Percentiles rank a stretch among this genome's conserved stretches.
Conservation (phyloP, 352 stramenopile genomes). For the Phytophthora pini region DNA sequence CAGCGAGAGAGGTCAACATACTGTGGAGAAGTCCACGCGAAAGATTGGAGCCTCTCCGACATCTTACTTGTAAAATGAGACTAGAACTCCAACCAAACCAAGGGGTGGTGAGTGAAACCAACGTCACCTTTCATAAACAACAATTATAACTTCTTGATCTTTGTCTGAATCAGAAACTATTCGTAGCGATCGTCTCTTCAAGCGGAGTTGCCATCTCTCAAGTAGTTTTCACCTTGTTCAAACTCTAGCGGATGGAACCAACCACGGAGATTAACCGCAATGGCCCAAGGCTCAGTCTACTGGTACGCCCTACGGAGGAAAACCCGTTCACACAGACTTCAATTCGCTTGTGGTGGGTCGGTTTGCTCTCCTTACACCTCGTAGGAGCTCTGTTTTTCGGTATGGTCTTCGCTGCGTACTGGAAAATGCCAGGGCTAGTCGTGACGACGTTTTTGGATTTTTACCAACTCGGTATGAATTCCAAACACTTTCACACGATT, state of each 20-base stretch:
- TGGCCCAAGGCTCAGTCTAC: slow-evolving; percentile 22
- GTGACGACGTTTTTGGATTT: slow-evolving; percentile 35
- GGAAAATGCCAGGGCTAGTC: slow-evolving; percentile 19
- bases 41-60: background rate
- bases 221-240: too few species aligned
- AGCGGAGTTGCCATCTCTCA: too few species aligned
- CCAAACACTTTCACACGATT: slow-evolving; percentile 17
- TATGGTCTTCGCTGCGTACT: slow-evolving; percentile 27
- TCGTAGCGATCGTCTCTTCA: too few species aligned
- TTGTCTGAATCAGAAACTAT: too few species aligned
- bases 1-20: too few species aligned
- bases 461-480: slow-evolving; percentile 32
- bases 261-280: slow-evolving; percentile 5
- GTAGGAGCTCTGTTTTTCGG: slow-evolving; percentile 34
- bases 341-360: slow-evolving; percentile 26
- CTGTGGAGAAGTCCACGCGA: background rate
- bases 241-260: too few species aligned
- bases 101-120: too few species aligned
- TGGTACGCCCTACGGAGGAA: slow-evolving; percentile 6
- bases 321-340: slow-evolving; percentile 15
- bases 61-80: background rate
- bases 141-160: too few species aligned
- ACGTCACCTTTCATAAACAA: too few species aligned
- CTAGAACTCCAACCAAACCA: too few species aligned
- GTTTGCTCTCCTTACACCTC: slow-evolving; percentile 21